Evolutionary conservation across 2,329 filamentous ascomycete species (phyloP), one percentile per base, ranked within the genome.

Genomic region (Colletotrichum coccodes): DNA sequence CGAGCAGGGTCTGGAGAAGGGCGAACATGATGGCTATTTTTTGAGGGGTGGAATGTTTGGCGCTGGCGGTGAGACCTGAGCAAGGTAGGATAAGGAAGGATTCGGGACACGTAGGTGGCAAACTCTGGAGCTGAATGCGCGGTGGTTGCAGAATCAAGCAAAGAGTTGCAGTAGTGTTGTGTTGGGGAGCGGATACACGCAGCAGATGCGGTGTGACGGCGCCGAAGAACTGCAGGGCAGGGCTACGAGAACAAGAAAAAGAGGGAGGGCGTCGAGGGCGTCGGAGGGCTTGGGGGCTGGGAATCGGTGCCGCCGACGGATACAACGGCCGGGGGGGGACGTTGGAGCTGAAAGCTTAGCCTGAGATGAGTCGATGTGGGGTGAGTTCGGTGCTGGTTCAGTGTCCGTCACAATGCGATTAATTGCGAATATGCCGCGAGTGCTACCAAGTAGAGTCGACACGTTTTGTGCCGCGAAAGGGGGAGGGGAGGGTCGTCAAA

Each of bases 1-100:
- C 68, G 42, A 66, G 64, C 57, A 70, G 68, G 38, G 44, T 18
- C 1, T 54, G 40, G 11, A 70, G 28, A 38, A 70, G 60, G 56
- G 57, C 38, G 21, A 44, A 23, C 67, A 70, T 70, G 21, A 34
- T 58, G 60, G n/a, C n/a, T n/a, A n/a, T 30, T 40, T 21, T 21
- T 42, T 42, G 34, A 14, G 11, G 5, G n/a, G n/a, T n/a, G n/a
- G n/a, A n/a, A n/a, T n/a, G n/a, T n/a, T 34, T 60, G 44, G 44
- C 34, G 42, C 38, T 28, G 34, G 57, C 57, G 57, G 57, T 60
- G 57, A 60, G 44, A 40, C 57, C 14, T 47, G 9, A 49, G 12
- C 3, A 16, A 21, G 26, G 16, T 23, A n/a, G 52, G 21, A 4
- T 14, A 16, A n/a, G n/a, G 21, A 5, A 11, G n/a, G 49, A 52